A percentile compares a stretch with the other conserved stretches of the same genome.
These are phyloP conservation scores for Chloranthus sessilifolius DNA, from an alignment of 164 flowering plant genomes.

Conservation along the genomic window DNA sequence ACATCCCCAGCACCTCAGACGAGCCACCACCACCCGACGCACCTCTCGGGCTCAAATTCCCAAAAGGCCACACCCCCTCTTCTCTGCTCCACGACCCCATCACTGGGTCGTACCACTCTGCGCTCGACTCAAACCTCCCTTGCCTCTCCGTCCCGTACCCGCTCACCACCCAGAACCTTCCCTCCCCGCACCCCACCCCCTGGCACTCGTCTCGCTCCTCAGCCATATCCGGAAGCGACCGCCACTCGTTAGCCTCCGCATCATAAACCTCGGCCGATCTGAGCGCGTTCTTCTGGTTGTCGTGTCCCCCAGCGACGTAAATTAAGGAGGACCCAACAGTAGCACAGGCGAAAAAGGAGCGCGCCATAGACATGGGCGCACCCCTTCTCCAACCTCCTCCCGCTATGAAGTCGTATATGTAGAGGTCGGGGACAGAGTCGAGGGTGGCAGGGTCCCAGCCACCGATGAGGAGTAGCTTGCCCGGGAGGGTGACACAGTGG, in stretches of 20 bases:
- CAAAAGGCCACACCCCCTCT: slow-evolving; percentile 13
- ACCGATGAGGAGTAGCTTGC: slow-evolving; percentile 26
- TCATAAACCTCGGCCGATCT: slow-evolving; percentile 22
- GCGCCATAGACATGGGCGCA: slow-evolving; percentile 18
- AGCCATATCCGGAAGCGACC: slow-evolving; percentile 12
- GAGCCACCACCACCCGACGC: not conserved
- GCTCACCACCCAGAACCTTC: slow-evolving; percentile 28
- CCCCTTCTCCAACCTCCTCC: slow-evolving; percentile 21
- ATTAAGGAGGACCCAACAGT: slow-evolving; percentile 10
- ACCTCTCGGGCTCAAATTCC: slow-evolving; percentile 10
- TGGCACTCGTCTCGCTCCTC: slow-evolving; percentile 28
- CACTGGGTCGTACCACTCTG: slow-evolving; percentile 23
- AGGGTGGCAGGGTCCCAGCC: slow-evolving; percentile 34
- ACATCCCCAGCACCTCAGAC: not conserved
- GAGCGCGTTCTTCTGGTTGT: slow-evolving; percentile 26
- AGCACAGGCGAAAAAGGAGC: slow-evolving; percentile 29
- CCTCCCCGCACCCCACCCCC: slow-evolving; percentile 17
- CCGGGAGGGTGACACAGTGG: slow-evolving; percentile 25
- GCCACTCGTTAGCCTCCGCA: slow-evolving; percentile 16
- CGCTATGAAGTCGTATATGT: slow-evolving; percentile 14
- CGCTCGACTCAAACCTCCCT: slow-evolving; percentile 25
- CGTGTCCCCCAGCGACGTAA: slow-evolving; percentile 30
- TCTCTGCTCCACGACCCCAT: slow-evolving; percentile 10
- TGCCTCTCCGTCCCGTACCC: slow-evolving; percentile 32
- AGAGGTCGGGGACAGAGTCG: slow-evolving; percentile 23